phyloP scores from a whole-genome alignment of 1,284 basidiomycete species.

The Apiotrichum mycotoxinovorans region DNA sequence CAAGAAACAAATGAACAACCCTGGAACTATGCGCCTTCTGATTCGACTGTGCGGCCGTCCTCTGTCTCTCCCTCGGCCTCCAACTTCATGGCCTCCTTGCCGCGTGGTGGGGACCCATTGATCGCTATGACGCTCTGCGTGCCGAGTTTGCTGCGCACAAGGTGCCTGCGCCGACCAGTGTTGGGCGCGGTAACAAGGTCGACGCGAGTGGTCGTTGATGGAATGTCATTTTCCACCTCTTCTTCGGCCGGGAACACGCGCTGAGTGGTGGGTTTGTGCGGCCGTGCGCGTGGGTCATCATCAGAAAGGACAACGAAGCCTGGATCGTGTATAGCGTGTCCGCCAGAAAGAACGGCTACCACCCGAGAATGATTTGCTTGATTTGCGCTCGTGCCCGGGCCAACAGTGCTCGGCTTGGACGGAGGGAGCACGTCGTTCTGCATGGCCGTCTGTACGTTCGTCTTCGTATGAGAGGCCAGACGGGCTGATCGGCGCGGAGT shows the following conservation, averaged over 20 bases:
- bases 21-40: too few species aligned
- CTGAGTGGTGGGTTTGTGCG: neutral
- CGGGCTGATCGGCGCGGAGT: neutral
- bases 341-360: neutral
- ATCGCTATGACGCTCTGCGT: neutral
- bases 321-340: slow-evolving; percentile 21
- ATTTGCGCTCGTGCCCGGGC: slow-evolving; percentile 1
- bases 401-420: too few species aligned
- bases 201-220: neutral
- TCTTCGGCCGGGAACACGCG: neutral
- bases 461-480: neutral
- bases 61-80: slow-evolving; percentile 1
- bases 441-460: too few species aligned
- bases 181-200: neutral
- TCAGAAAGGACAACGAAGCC: slow-evolving; percentile 29
- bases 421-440: too few species aligned
- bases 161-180: neutral
- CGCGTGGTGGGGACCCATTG: neutral
- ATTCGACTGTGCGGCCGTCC: too few species aligned
- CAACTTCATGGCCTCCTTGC: slow-evolving; percentile 6
- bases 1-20: too few species aligned
- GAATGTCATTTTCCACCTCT: slow-evolving; percentile 5
- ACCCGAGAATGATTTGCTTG: too few species aligned
- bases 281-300: slow-evolving; percentile 1
- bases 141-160: slow-evolving; percentile 7